These are phyloP conservation scores for Trichoderma cornu-damae DNA, from an alignment of 2,329 filamentous ascomycete species.

Conservation along the genomic window DNA sequence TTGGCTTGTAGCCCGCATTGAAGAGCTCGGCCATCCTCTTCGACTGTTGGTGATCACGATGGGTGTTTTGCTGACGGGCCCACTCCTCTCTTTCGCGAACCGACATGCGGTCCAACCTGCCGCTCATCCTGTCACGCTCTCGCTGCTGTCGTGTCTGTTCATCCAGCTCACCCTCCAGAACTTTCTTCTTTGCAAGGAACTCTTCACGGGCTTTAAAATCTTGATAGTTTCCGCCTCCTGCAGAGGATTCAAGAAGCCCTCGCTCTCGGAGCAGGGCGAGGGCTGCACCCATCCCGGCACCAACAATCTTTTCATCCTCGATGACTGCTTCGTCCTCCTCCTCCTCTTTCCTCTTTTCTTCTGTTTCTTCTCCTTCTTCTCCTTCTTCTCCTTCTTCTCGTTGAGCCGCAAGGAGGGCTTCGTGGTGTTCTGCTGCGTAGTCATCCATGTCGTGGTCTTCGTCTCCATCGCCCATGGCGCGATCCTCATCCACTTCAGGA, in stretches of 20 bases:
- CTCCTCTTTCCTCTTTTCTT: constrained; percentile 19
- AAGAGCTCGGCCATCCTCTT: constrained; percentile 80
- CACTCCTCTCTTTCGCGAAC: constrained; percentile 87
- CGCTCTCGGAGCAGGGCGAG: constrained; percentile 79
- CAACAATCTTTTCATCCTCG: constrained; percentile 78
- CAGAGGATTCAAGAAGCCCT: constrained; percentile 65
- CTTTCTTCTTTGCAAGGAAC: constrained; percentile 73
- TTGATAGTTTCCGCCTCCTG: constrained; percentile 59
- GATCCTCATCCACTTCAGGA: constrained; percentile 37
- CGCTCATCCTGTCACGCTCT: constrained; percentile 79
- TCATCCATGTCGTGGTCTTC: constrained; percentile 33
- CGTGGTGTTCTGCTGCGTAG: constrained; percentile 32
- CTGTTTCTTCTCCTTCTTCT: constrained; percentile 33
- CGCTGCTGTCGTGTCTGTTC: constrained; percentile 72
- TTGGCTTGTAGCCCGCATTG: constrained; percentile 81
- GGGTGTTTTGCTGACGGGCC: constrained; percentile 79
- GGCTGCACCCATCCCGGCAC: constrained; percentile 73
- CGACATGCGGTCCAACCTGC: constrained; percentile 81
- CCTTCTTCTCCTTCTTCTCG: constrained; percentile 34
- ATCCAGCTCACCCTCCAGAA: constrained; percentile 71
- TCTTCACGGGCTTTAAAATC: constrained; percentile 65
- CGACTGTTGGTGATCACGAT: constrained; percentile 79
- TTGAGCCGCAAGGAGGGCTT: background rate
- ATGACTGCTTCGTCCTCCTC: constrained; percentile 59
- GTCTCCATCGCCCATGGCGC: constrained; percentile 40